Conservation (phyloP, 2,329 filamentous ascomycete species). For the Zasmidium citrigriseum region DNA sequence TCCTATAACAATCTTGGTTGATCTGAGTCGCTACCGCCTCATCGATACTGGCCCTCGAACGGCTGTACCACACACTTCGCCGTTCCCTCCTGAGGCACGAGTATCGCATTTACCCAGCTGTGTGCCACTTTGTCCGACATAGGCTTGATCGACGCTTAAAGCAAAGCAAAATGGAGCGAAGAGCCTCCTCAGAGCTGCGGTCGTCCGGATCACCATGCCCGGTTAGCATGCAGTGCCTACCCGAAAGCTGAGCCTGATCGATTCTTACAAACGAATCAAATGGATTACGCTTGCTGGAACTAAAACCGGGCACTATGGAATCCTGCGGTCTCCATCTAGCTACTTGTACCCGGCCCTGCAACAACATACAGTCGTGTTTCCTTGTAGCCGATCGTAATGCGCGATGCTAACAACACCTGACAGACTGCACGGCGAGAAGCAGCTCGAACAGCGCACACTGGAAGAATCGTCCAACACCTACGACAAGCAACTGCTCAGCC, state of each 20-base stretch:
- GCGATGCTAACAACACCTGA: slow-evolving; percentile 18
- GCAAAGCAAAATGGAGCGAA: neutral
- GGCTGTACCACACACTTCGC: neutral
- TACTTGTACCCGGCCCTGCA: neutral
- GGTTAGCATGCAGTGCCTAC: neutral
- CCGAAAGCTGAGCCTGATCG: neutral
- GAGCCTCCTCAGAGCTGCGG: too few relatives aligned
- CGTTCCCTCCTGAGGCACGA: neutral
- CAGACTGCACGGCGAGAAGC: slow-evolving; percentile 61
- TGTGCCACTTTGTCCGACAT: neutral
- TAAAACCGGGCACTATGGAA: neutral
- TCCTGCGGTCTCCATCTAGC: neutral
- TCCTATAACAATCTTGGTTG: neutral
- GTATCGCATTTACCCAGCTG: neutral
- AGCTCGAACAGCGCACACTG: slow-evolving; percentile 59
- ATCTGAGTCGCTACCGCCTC: neutral
- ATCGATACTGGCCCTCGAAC: neutral
- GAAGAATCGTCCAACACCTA: slow-evolving; percentile 63
- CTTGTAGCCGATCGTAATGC: slow-evolving; percentile 4
- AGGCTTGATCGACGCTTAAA: neutral
- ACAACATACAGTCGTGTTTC: neutral
- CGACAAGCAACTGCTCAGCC: slow-evolving; percentile 63
- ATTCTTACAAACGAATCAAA: slow-evolving; percentile 6
- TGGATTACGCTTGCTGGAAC: neutral
- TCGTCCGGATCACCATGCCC: neutral